Percentiles rank a stretch among this genome's conserved stretches.
Evolutionary conservation across 2,329 filamentous ascomycete species (phyloP).

Genomic region (Botrytis deweyae): DNA sequence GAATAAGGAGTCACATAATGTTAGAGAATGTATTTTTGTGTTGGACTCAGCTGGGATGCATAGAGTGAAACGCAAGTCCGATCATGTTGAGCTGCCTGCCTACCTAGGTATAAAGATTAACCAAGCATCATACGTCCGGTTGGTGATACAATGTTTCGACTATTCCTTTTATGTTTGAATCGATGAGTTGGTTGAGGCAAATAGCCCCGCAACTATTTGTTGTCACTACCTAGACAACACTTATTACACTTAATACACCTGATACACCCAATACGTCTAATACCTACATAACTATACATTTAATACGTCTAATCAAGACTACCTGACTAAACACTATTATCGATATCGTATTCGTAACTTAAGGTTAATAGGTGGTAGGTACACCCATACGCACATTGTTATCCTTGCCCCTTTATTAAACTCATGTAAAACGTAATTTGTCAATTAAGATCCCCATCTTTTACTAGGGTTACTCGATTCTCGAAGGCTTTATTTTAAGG

Average conservation of each 20-base stretch:
- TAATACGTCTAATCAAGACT: neutral
- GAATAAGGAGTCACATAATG: slow-evolving; percentile 2
- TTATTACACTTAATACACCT: neutral
- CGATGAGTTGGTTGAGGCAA: slow-evolving; percentile 1
- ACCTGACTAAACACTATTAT: neutral
- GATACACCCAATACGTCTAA: neutral
- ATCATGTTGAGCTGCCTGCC: neutral
- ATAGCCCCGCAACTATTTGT: neutral
- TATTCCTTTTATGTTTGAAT: neutral
- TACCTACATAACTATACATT: neutral
- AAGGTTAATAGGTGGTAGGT: neutral
- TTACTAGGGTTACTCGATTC: neutral
- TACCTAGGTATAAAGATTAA: no score
- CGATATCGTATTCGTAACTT: slow-evolving; percentile 1
- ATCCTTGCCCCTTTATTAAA: neutral
- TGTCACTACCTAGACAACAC: slow-evolving; percentile 14
- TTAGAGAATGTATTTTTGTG: neutral
- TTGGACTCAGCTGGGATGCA: neutral
- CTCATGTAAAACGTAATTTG: neutral
- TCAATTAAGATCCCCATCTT: neutral
- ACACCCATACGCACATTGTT: neutral
- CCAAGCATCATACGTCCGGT: neutral
- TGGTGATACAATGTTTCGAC: neutral
- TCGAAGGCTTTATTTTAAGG: neutral
- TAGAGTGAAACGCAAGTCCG: neutral